phyloP scores from a whole-genome alignment of 2,329 filamentous ascomycete genomes.

The Aspergillus nomiae region DNA sequence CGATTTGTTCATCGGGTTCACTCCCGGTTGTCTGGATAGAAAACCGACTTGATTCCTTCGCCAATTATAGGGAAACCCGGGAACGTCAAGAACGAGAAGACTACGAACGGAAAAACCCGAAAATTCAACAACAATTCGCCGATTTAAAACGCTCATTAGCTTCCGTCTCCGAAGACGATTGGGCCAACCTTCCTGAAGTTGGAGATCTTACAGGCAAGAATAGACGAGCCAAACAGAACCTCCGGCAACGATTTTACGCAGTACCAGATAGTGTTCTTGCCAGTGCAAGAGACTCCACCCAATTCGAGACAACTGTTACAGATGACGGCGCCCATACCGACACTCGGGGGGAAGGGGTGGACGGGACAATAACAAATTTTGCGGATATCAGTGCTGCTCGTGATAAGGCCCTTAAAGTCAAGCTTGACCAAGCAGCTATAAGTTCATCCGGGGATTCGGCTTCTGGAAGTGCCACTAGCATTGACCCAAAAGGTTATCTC shows the following conservation, averaged over 20 bases:
- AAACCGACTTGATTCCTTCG: slow-evolving; percentile 70
- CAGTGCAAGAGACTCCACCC: slow-evolving; percentile 75
- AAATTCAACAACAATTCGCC: slow-evolving; percentile 96
- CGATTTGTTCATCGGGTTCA: slow-evolving; percentile 67
- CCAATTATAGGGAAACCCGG: slow-evolving; percentile 80
- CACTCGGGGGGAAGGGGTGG: slow-evolving; percentile 51
- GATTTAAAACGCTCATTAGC: slow-evolving; percentile 90
- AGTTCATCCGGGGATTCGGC: slow-evolving; percentile 68
- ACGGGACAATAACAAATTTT: slow-evolving; percentile 97
- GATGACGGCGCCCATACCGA: slow-evolving; percentile 69
- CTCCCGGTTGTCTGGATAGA: slow-evolving; percentile 67
- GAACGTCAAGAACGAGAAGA: slow-evolving; percentile 90
- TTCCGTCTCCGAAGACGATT: slow-evolving; percentile 90
- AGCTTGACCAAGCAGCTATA: slow-evolving; percentile 83
- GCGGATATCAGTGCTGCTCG: slow-evolving; percentile 94
- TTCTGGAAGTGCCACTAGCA: slow-evolving; percentile 80
- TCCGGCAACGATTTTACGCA: slow-evolving; percentile 86
- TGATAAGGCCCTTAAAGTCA: slow-evolving; percentile 94
- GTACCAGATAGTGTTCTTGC: slow-evolving; percentile 95
- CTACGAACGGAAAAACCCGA: slow-evolving; percentile 96
- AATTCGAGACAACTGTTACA: slow-evolving; percentile 85
- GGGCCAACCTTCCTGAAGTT: slow-evolving; percentile 92
- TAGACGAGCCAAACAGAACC: slow-evolving; percentile 77
- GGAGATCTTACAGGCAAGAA: slow-evolving; percentile 96
- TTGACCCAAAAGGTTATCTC: slow-evolving; percentile 94